Conservation (phyloP, 2,329 filamentous ascomycete genomes). For the Botrytis hyacinthi region DNA sequence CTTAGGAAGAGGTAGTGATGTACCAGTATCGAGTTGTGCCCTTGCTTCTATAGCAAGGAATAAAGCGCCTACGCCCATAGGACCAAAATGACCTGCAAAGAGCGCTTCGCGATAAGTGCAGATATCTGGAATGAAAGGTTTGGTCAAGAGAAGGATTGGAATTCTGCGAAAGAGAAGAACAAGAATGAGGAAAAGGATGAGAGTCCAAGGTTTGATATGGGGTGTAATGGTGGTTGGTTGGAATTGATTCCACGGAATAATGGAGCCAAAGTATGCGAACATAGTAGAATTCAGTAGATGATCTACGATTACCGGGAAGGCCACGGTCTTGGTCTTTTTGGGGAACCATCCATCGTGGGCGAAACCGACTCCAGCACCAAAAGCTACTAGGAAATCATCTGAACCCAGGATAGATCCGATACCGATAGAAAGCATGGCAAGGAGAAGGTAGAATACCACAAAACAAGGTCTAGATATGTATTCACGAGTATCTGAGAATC, state of each 20-base stretch:
- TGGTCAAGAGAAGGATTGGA: constrained; percentile 49
- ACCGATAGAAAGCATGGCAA: constrained; percentile 52
- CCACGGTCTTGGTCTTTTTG: constrained; percentile 45
- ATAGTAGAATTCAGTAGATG: constrained; percentile 53
- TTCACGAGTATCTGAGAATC: constrained; percentile 45
- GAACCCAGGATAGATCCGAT: constrained; percentile 50
- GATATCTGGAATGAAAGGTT: constrained; percentile 49
- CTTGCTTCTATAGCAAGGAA: constrained; percentile 57
- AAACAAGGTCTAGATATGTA: constrained; percentile 51
- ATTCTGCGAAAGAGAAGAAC: constrained; percentile 52
- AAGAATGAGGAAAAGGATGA: constrained; percentile 48
- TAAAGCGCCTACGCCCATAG: constrained; percentile 55
- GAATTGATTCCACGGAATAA: constrained; percentile 52
- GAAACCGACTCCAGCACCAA: constrained; percentile 55
- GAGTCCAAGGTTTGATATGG: constrained; percentile 41
- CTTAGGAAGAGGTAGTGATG: constrained; percentile 44
- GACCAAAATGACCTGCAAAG: constrained; percentile 56
- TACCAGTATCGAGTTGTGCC: constrained; percentile 50
- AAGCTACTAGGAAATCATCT: constrained; percentile 57
- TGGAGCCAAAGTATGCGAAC: constrained; percentile 56
- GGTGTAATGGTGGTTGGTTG: constrained; percentile 42
- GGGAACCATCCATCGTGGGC: constrained; percentile 53
- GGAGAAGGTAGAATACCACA: constrained; percentile 54
- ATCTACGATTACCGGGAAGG: constrained; percentile 51
- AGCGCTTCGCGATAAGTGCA: constrained; percentile 51